Evolutionary conservation across 2,329 filamentous ascomycete species (phyloP).

Genomic region (Aspergillus tanneri): DNA sequence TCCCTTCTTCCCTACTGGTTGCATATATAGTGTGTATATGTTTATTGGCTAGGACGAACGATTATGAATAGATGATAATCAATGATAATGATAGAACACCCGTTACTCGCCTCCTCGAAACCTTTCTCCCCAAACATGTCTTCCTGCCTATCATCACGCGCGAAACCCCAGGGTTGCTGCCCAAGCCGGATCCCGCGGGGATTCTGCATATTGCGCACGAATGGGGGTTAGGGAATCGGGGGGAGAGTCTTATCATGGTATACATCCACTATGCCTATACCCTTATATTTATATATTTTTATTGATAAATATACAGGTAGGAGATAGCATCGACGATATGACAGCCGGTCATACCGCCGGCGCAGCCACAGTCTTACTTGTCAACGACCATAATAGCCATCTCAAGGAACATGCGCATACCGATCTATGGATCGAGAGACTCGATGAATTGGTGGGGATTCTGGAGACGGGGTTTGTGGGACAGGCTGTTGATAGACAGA

Average conservation of each 20-base stretch:
- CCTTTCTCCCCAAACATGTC: slow-evolving; percentile 65
- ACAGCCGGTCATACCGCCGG: slow-evolving; percentile 79
- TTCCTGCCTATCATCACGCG: slow-evolving; percentile 82
- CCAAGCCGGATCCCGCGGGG: slow-evolving; percentile 85
- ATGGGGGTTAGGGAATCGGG: slow-evolving; percentile 64
- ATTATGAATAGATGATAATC: not conserved
- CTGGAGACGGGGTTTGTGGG: slow-evolving; percentile 74
- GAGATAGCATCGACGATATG: slow-evolving; percentile 90
- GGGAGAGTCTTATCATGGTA: slow-evolving; percentile 43
- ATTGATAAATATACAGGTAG: slow-evolving; percentile 43
- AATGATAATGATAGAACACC: slow-evolving; percentile 32
- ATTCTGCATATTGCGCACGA: slow-evolving; percentile 78
- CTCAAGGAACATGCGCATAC: slow-evolving; percentile 72
- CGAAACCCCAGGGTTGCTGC: slow-evolving; percentile 63
- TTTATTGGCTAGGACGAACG: too few species aligned
- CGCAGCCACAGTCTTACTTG: slow-evolving; percentile 83
- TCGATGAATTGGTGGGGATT: slow-evolving; percentile 75
- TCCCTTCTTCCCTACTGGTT: not conserved
- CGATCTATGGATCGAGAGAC: slow-evolving; percentile 66
- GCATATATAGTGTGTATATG: too few species aligned
- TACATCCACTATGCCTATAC: too few species aligned
- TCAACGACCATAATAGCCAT: slow-evolving; percentile 75
- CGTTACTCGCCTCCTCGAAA: slow-evolving; percentile 55
- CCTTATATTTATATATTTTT: slow-evolving; percentile 1
- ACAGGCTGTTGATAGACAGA: slow-evolving; percentile 22